Conservation (phyloP, 2,329 filamentous ascomycete species). For the Blastomyces silverae region DNA sequence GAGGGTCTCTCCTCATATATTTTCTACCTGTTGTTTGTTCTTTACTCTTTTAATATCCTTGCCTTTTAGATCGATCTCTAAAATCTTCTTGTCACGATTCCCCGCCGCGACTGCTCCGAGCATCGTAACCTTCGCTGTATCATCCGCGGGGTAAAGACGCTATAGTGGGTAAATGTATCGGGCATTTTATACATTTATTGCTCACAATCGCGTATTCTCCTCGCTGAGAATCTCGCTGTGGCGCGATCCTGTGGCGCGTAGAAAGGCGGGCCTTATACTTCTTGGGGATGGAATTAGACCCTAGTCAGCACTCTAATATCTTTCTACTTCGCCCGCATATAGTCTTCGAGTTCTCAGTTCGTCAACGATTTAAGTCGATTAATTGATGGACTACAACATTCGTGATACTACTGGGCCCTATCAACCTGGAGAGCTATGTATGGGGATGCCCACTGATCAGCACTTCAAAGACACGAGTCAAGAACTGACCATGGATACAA, state of each 20-base stretch:
- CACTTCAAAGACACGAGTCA: conserved; percentile 31
- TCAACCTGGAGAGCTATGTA: conserved; percentile 37
- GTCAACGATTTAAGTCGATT: neutral
- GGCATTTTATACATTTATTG: conserved; percentile 14
- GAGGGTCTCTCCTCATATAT: conserved; percentile 17
- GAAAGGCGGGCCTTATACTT: conserved; percentile 16
- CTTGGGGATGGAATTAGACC: conserved; percentile 21
- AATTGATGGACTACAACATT: conserved; percentile 11
- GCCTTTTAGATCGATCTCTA: conserved; percentile 5
- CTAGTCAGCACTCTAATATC: conserved; percentile 16
- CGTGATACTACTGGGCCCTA: conserved; percentile 18
- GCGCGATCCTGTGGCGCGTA: conserved; percentile 18
- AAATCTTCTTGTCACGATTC: conserved; percentile 10
- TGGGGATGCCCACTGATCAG: conserved; percentile 32
- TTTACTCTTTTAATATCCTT: conserved; percentile 17
- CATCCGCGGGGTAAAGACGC: conserved; percentile 15
- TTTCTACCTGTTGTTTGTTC: conserved; percentile 21
- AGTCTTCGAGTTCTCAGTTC: conserved; percentile 5
- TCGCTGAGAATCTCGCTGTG: conserved; percentile 15
- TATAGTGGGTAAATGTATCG: conserved; percentile 12
- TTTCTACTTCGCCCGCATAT: conserved; percentile 18
- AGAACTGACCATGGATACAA: conserved; percentile 32
- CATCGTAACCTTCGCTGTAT: conserved; percentile 15
- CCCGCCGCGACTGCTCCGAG: neutral
- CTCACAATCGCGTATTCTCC: conserved; percentile 15